Evolutionary conservation across 192 early-diverging fungal species (phyloP), one percentile per base, ranked within the genome.

Genomic region (Coemansia biformis): DNA sequence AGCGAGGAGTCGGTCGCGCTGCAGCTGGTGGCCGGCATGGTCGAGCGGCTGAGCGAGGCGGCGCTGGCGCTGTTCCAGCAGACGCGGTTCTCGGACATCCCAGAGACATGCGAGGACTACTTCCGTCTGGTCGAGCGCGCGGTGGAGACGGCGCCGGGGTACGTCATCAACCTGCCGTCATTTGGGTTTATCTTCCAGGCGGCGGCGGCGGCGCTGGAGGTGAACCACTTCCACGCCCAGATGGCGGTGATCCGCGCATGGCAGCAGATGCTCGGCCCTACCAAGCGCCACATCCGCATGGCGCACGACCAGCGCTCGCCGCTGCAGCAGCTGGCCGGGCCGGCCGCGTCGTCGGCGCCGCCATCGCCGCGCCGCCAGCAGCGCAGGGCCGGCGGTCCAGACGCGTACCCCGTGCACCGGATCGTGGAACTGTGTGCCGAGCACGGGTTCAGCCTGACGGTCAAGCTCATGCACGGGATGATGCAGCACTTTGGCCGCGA

Each of bases 21-120:
- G 58, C 63, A 43, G 57, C 75, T 43, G 68, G 87, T 26, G 44
- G 82, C 35, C 33, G 63, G 16, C 48, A 54, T 90, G 45, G 70
- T 89, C 10, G 78, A 86, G 38, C 67, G 75, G 7, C 40, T 94
- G 46, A 89, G 86, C 44, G 59, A 49, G 8, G 58, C 81, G 0
- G 80, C 85, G 23, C 88, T 93, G 57, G 59, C 62, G 29, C 56
- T 82, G 18, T 77, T 90, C 37, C 67, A 70, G 32, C 46, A 48
- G 0, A 55, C 57, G 13, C 57, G 58, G n/a, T 63, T 63, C 16
- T 67, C 71, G 0, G 64, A 59, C n/a, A 23, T 56, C 0, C 71
- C 65, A 30, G 71, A 75, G 33, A 63, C 60, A 12, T 63, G 59
- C 15, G 71, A 75, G 44, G 71, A 75, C 46, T 63, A 59, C 48